A percentile compares a stretch with the other conserved stretches of the same genome.
These are phyloP conservation scores for Penicillium sp. DNA, from an alignment of 2,329 filamentous ascomycete genomes.

Conservation along the genomic window DNA sequence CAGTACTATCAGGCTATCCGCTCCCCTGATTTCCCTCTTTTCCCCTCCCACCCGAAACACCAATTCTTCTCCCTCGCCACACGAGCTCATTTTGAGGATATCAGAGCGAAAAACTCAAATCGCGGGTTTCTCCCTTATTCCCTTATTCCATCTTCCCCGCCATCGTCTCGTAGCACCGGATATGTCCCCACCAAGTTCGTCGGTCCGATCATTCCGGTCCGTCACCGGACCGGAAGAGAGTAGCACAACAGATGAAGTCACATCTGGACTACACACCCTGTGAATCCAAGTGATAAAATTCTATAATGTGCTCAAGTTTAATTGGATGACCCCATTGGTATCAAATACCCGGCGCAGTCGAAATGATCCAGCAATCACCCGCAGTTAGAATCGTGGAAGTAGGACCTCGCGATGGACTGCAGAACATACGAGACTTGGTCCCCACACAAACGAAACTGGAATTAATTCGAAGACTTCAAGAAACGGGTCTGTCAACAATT, in stretches of 20 bases:
- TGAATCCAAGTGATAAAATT: background rate
- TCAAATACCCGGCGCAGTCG: background rate
- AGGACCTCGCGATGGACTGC: slow-evolving; percentile 81
- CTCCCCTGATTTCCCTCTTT: too few species aligned
- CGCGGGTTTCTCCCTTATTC: background rate
- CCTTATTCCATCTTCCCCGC: background rate
- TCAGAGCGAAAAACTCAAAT: background rate
- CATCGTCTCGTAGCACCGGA: background rate
- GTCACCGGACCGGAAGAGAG: background rate
- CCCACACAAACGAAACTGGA: slow-evolving; percentile 75
- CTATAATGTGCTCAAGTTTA: background rate
- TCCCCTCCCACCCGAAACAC: too few species aligned
- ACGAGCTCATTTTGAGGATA: too few species aligned
- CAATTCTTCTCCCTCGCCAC: too few species aligned
- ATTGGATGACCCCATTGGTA: background rate
- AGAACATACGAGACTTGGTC: slow-evolving; percentile 78
- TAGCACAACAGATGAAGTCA: background rate
- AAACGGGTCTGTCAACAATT: slow-evolving; percentile 72
- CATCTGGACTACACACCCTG: background rate
- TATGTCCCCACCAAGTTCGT: background rate
- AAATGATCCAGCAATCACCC: background rate
- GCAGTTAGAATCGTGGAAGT: slow-evolving; percentile 70
- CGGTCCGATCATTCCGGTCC: background rate
- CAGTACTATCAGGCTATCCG: too few species aligned
- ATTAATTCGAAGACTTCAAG: slow-evolving; percentile 70